Percentiles rank a stretch among this genome's conserved stretches.
Evolutionary conservation across 805 yeast genomes (phyloP).

Genomic region (Blastobotrys muscicola): DNA sequence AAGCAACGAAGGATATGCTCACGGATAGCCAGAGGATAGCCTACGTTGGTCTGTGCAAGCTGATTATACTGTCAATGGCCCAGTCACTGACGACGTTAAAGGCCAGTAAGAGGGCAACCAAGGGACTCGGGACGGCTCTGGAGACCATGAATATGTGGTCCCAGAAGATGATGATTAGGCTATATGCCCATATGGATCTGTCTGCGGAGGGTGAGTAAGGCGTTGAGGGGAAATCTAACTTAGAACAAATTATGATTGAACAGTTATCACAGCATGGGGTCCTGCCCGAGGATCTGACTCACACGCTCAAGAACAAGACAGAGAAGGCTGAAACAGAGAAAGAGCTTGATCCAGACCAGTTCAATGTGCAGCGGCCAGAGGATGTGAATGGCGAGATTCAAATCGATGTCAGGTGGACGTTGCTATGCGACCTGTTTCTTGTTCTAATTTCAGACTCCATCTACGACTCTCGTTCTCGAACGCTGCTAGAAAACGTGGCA

Average conservation of each 20-base stretch:
- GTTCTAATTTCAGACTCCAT: constrained; percentile 71
- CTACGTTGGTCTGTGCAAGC: constrained; percentile 74
- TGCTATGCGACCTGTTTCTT: constrained; percentile 82
- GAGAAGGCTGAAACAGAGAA: constrained; percentile 6
- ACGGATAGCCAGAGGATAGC: constrained; percentile 83
- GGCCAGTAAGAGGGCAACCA: constrained; percentile 38
- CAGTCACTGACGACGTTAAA: constrained; percentile 54
- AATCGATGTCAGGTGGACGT: constrained; percentile 85
- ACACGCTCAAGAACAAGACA: constrained; percentile 12
- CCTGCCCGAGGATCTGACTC: constrained; percentile 58
- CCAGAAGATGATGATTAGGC: constrained; percentile 52
- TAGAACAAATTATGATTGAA: constrained; percentile 79
- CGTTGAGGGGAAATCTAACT: constrained; percentile 1
- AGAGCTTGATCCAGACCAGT: constrained; percentile 6
- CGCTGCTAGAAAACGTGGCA: constrained; percentile 65
- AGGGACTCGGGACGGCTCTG: constrained; percentile 55
- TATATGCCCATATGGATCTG: constrained; percentile 77
- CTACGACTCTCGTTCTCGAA: constrained; percentile 83
- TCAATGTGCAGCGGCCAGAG: constrained; percentile 16
- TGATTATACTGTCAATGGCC: constrained; percentile 73
- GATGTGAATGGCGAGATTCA: constrained; percentile 31
- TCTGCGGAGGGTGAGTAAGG: constrained; percentile 34
- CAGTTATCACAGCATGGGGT: constrained; percentile 77
- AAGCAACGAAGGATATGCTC: constrained; percentile 71
- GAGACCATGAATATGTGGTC: constrained; percentile 82